Evolutionary conservation across 2,329 filamentous ascomycete genomes (phyloP).

Genomic region (Claviceps pazoutovae): DNA sequence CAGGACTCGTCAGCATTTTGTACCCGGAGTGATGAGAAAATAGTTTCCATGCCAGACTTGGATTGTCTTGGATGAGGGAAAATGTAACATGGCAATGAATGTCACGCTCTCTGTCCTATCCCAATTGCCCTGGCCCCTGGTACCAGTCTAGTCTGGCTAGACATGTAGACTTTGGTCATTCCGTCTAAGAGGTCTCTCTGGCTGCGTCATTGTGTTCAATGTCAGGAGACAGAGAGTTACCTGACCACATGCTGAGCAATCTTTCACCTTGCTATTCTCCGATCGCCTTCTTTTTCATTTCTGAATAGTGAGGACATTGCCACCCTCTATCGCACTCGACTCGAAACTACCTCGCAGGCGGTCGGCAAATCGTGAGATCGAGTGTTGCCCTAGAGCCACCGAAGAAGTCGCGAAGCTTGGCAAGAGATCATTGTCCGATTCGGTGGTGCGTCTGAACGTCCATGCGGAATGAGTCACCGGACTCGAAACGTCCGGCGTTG

Average conservation of each 20-base stretch:
- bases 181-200: not conserved
- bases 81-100: slow-evolving; percentile 7
- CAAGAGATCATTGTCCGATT: not conserved
- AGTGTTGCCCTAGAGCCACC: not conserved
- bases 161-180: slow-evolving; percentile 3
- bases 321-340: not conserved
- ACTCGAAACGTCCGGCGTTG: not conserved
- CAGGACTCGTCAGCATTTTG: not conserved
- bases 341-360: not conserved
- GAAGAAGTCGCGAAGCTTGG: not conserved
- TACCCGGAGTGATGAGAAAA: not conserved
- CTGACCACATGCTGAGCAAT: not conserved
- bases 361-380: not conserved
- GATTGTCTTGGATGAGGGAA: slow-evolving; percentile 7
- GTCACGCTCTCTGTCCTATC: not conserved
- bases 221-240: no score
- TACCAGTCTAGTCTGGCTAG: not conserved
- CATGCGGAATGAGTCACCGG: not conserved
- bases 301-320: not conserved
- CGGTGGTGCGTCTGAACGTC: not conserved
- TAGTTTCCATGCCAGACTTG: slow-evolving; percentile 5
- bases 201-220: not conserved
- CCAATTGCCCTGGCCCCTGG: not conserved
- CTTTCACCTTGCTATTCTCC: not conserved
- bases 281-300: not conserved